These are phyloP conservation scores for Neoarthrinium moseri DNA, from an alignment of 2,329 filamentous ascomycete species.

Conservation along the genomic window DNA sequence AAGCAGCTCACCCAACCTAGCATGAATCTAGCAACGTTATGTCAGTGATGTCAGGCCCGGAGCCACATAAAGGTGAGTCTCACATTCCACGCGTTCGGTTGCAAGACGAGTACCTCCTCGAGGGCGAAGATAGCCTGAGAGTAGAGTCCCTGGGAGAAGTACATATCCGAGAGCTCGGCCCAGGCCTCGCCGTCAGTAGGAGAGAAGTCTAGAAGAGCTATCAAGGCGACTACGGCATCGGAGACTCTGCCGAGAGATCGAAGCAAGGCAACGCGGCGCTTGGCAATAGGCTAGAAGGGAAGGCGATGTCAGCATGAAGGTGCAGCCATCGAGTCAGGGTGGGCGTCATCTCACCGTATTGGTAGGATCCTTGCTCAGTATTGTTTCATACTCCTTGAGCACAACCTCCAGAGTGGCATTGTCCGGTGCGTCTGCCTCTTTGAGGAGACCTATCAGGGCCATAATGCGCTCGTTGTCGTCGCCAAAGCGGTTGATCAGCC, in stretches of 20 bases:
- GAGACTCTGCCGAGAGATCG: constrained; percentile 66
- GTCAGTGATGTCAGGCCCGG: constrained; percentile 25
- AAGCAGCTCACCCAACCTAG: constrained; percentile 78
- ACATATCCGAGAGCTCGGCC: constrained; percentile 87
- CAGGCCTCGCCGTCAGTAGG: constrained; percentile 92
- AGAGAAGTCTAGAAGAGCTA: constrained; percentile 74
- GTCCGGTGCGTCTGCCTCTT: constrained; percentile 76
- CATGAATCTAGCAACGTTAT: constrained; percentile 66
- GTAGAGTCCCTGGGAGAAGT: constrained; percentile 75
- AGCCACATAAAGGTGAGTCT: constrained; percentile 29
- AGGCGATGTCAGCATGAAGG: constrained; percentile 7
- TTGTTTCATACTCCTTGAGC: constrained; percentile 73
- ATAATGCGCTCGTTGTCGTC: constrained; percentile 80
- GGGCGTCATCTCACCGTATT: constrained; percentile 65
- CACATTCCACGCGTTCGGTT: constrained; percentile 95
- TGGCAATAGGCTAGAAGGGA: constrained; percentile 68
- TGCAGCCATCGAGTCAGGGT: neutral
- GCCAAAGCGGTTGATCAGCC: constrained; percentile 79
- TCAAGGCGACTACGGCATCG: constrained; percentile 74
- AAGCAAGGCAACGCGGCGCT: constrained; percentile 79
- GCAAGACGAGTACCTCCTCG: constrained; percentile 84
- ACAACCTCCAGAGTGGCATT: constrained; percentile 65
- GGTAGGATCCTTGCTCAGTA: constrained; percentile 70
- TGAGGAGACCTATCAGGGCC: constrained; percentile 77
- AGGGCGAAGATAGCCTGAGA: constrained; percentile 83